Conservation (phyloP, 2,329 filamentous ascomycete genomes). For the Alternaria brassicae region DNA sequence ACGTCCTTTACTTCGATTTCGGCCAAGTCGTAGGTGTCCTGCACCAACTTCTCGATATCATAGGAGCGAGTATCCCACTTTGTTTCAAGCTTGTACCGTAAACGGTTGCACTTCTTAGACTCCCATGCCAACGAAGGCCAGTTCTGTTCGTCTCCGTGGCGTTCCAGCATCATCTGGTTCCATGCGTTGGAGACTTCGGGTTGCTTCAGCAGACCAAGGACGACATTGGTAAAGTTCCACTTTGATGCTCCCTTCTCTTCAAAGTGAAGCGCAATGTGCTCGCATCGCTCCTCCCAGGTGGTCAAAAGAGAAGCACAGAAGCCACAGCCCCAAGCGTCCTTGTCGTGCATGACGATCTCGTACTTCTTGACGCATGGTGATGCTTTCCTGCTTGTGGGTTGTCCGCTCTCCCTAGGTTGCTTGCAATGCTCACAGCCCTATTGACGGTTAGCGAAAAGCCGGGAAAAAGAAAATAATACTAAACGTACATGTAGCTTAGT, state of each 20-base stretch:
- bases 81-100: conserved; percentile 71
- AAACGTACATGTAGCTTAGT: conserved; percentile 66
- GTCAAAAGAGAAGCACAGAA: conserved; percentile 70
- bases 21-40: conserved; percentile 64
- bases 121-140: conserved; percentile 62
- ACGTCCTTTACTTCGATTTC: conserved; percentile 42
- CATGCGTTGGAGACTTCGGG: conserved; percentile 67
- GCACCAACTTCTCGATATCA: conserved; percentile 65
- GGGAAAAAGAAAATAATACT: neutral
- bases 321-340: conserved; percentile 72
- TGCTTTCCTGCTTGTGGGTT: conserved; percentile 63
- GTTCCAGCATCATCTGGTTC: conserved; percentile 62
- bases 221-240: conserved; percentile 73
- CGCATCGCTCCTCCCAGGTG: conserved; percentile 70
- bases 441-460: conserved; percentile 20
- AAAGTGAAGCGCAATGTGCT: conserved; percentile 73
- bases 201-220: conserved; percentile 72
- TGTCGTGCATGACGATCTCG: conserved; percentile 62
- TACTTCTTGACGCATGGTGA: conserved; percentile 50
- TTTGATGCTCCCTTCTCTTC: conserved; percentile 68
- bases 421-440: conserved; percentile 68
- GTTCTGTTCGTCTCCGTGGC: conserved; percentile 63
- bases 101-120: conserved; percentile 67
- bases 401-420: conserved; percentile 63
- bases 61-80: conserved; percentile 63